phyloP scores from a whole-genome alignment of 108 stramenopile species.

The Licmophora abbreviata region DNA sequence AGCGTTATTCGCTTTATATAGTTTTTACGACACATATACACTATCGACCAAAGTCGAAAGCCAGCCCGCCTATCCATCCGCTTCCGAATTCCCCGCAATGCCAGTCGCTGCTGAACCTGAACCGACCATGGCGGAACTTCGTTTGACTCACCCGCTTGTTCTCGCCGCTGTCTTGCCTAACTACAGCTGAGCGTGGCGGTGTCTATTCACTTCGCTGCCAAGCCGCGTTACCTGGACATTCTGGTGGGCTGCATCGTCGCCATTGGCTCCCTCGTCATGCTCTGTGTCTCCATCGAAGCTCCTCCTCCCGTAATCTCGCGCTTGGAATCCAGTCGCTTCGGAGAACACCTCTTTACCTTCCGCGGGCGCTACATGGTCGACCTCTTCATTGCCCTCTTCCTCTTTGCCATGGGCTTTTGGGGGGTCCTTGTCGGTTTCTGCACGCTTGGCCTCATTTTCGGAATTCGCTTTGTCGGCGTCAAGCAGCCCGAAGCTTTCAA shows the following conservation, averaged over 20 bases:
- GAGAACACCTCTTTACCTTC: constrained; percentile 42
- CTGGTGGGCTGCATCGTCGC: constrained; percentile 30
- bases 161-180: not conserved
- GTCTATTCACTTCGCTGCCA: constrained; percentile 24
- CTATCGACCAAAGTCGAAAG: not conserved
- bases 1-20: not conserved
- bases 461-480: constrained; percentile 63
- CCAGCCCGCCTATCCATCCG: not conserved
- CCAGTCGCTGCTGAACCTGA: not conserved
- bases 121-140: not conserved
- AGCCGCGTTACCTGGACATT: constrained; percentile 28
- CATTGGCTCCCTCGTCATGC: constrained; percentile 33
- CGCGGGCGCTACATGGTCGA: constrained; percentile 63
- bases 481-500: constrained; percentile 68
- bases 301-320: constrained; percentile 29
- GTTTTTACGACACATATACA: not conserved
- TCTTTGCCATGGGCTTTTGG: constrained; percentile 53
- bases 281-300: constrained; percentile 45
- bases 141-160: not conserved
- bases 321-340: constrained; percentile 32
- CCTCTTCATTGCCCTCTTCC: constrained; percentile 33
- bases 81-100: not conserved
- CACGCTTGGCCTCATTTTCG: constrained; percentile 49
- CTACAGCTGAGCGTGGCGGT: constrained; percentile 38
- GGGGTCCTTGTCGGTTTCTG: constrained; percentile 35